Evolutionary conservation across 345 rosid genomes (phyloP).

Genomic region (Arabidopsis arenosa): DNA sequence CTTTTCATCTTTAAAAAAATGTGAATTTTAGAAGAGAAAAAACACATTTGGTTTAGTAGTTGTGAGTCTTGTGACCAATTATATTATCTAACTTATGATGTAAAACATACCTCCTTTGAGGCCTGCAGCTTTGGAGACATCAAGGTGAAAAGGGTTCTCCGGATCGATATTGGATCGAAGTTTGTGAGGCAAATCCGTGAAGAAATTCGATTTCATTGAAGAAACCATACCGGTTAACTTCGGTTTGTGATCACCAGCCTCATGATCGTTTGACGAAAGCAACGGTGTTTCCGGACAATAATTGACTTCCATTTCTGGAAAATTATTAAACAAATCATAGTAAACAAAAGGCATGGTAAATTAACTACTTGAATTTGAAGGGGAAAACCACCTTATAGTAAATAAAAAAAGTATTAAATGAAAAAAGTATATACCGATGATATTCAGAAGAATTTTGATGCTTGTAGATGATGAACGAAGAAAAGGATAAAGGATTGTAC

Average conservation of each 20-base stretch:
- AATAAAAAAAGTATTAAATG: neutral
- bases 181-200: conserved; percentile 66
- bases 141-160: conserved; percentile 59
- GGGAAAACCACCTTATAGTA: neutral
- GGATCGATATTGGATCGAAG: conserved; percentile 58
- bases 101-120: conserved; percentile 60
- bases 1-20: conserved; percentile 60
- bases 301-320: conserved; percentile 41
- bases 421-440: neutral
- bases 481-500: conserved; percentile 21
- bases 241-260: conserved; percentile 6
- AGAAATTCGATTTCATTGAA: conserved; percentile 53
- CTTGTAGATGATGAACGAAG: conserved; percentile 35
- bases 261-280: conserved; percentile 34
- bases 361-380: neutral
- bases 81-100: neutral
- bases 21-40: neutral
- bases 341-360: neutral
- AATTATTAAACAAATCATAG: conserved; percentile 5
- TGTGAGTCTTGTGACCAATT: neutral
- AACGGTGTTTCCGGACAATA: conserved; percentile 39
- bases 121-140: conserved; percentile 56
- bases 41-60: conserved; percentile 7
- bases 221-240: conserved; percentile 28
- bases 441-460: conserved; percentile 5